Evolutionary conservation across 1,139 yeast genomes (phyloP).

Genomic region (Yamadazyma aaseri): DNA sequence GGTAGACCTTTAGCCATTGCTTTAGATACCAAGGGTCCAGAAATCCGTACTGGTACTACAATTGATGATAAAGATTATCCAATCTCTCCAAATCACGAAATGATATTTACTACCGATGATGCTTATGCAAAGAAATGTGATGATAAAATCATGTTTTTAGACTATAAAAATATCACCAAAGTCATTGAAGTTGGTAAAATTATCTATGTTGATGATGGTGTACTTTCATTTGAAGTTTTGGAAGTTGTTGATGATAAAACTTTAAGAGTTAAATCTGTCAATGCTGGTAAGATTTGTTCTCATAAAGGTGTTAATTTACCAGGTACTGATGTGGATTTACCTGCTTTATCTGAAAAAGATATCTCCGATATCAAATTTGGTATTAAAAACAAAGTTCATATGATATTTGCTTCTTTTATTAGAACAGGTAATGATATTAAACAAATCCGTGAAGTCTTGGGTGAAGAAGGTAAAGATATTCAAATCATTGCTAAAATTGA

Average conservation of each 20-base stretch:
- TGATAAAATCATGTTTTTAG: slow-evolving; percentile 81
- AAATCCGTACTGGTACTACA: slow-evolving; percentile 98
- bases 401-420: slow-evolving; percentile 97
- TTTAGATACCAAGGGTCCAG: slow-evolving; percentile 99
- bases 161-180: slow-evolving; percentile 94
- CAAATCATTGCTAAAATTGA: slow-evolving; percentile 97
- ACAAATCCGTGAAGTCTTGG: slow-evolving; percentile 89
- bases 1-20: slow-evolving; percentile 99
- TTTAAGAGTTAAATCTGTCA: slow-evolving; percentile 82
- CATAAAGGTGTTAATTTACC: slow-evolving; percentile 99
- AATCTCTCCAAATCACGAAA: slow-evolving; percentile 80
- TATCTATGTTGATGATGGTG: slow-evolving; percentile 97
- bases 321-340: slow-evolving; percentile 97
- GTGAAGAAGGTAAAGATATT: slow-evolving; percentile 94
- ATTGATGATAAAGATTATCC: slow-evolving; percentile 74
- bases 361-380: slow-evolving; percentile 88
- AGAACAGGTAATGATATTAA: slow-evolving; percentile 89
- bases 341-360: slow-evolving; percentile 97
- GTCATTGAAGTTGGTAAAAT: slow-evolving; percentile 84
- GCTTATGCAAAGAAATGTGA: slow-evolving; percentile 69
- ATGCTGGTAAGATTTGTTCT: slow-evolving; percentile 92
- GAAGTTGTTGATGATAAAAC: slow-evolving; percentile 78
- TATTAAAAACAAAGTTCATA: slow-evolving; percentile 95
- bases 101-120: slow-evolving; percentile 91
- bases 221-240: slow-evolving; percentile 87